Evolutionary conservation across 2,329 filamentous ascomycete species (phyloP), one percentile per base, ranked within the genome.

Genomic region (Onygenales sp.): DNA sequence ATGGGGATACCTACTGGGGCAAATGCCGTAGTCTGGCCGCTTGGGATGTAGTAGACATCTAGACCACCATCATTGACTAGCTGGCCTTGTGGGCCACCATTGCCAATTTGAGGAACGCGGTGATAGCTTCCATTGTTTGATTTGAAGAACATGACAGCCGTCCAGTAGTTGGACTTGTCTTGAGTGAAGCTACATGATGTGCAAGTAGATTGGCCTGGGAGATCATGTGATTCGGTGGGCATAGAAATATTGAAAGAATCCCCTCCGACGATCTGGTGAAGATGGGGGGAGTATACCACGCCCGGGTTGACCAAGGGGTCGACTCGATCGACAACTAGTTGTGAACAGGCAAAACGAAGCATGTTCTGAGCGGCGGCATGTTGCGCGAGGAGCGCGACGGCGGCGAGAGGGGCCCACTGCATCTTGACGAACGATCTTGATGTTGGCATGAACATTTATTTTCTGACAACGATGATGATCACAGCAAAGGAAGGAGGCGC

Each of bases 91-190:
- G 44, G 21, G 2, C 44, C 44, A 32, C 44, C 44, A 39, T 49
- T 49, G 42, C n/a, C 42, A 14, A 44, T 44, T 72, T 75, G 72
- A 32, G 71, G 72, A 44, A 74, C 70, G 52, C 72, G 70, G 59
- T 69, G 67, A 62, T 69, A 73, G 52, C 66, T 70, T 52, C 72
- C 72, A 64, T 75, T 74, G 63, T 63, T 67, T 52, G 66, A 63
- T 61, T 70, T 67, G 67, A 71, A 74, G 67, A 74, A 74, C 67
- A 75, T 68, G 61, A 73, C 70, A 54, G 71, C 70, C 21, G 72
- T 74, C 72, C 72, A 75, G 67, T 75, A 74, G 69, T 75, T 75
- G 64, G 70, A 73, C 61, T 68, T 66, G 62, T 75, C 71, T 61
- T 74, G 67, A 54, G 61, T 63, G 63, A 75, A 74, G 42, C 62